Evolutionary conservation across 2,329 filamentous ascomycete genomes (phyloP).

Genomic region (Scolecobasidium constrictum): DNA sequence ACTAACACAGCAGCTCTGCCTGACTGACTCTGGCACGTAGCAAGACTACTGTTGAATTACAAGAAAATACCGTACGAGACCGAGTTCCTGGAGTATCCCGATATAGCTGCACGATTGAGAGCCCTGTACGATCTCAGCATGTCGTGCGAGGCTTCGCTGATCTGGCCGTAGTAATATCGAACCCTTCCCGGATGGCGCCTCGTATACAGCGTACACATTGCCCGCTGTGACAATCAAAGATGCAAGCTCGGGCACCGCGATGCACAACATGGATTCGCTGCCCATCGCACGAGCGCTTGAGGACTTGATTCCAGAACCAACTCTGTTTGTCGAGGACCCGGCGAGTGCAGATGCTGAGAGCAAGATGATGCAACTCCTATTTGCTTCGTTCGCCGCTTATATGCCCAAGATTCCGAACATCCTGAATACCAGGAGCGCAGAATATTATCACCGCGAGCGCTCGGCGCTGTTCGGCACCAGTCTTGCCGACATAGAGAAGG

Average conservation of each 20-base stretch:
- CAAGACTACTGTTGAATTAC: slow-evolving; percentile 56
- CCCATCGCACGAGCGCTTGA: slow-evolving; percentile 52
- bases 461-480: slow-evolving; percentile 24
- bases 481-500: too few relatives aligned
- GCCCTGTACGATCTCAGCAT: slow-evolving; percentile 43
- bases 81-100: slow-evolving; percentile 58
- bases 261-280: slow-evolving; percentile 52
- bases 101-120: slow-evolving; percentile 46
- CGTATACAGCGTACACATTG: too few relatives aligned
- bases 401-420: slow-evolving; percentile 37
- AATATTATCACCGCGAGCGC: slow-evolving; percentile 29
- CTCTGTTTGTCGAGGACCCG: too few relatives aligned
- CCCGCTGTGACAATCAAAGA: too few relatives aligned
- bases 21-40: too few relatives aligned
- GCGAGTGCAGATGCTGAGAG: slow-evolving; percentile 36
- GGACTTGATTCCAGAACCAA: slow-evolving; percentile 42
- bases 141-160: too few relatives aligned
- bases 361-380: slow-evolving; percentile 9
- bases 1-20: too few relatives aligned
- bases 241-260: too few relatives aligned
- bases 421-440: slow-evolving; percentile 45
- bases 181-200: too few relatives aligned
- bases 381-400: slow-evolving; percentile 39
- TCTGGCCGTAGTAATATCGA: too few relatives aligned
- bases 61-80: slow-evolving; percentile 58